Percentiles rank a stretch among this genome's conserved stretches.
These are phyloP conservation scores for Hypoxylon sp. DNA, from an alignment of 2,329 filamentous ascomycete species.

Conservation along the genomic window DNA sequence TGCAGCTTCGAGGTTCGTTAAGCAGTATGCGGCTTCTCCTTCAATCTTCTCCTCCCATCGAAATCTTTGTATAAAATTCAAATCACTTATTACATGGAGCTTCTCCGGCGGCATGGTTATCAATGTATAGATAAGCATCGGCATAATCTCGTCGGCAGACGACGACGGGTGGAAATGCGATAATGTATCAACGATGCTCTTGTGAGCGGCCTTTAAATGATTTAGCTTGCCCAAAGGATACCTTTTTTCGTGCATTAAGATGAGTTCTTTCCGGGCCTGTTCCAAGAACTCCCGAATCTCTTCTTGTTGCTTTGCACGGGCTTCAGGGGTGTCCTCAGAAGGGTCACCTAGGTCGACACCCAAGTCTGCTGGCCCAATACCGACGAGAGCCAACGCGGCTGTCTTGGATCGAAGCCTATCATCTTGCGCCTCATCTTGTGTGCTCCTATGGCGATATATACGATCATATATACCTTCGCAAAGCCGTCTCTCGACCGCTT, in stretches of 20 bases:
- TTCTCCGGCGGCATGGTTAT: constrained; percentile 90
- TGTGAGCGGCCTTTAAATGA: constrained; percentile 89
- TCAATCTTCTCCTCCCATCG: constrained; percentile 88
- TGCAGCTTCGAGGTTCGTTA: constrained; percentile 95
- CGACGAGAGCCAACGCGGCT: constrained; percentile 89
- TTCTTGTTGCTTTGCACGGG: constrained; percentile 71
- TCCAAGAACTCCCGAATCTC: constrained; percentile 82
- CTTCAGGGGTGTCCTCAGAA: constrained; percentile 68
- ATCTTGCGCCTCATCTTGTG: constrained; percentile 94
- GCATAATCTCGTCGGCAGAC: constrained; percentile 96
- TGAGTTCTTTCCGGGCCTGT: constrained; percentile 78
- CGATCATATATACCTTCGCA: constrained; percentile 89
- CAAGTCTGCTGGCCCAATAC: constrained; percentile 88
- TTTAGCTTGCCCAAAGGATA: constrained; percentile 94
- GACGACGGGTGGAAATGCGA: constrained; percentile 80
- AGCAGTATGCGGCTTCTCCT: constrained; percentile 94
- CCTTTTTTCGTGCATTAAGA: constrained; percentile 86
- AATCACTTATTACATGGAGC: constrained; percentile 91
- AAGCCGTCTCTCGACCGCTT: constrained; percentile 88
- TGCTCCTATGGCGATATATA: constrained; percentile 91
- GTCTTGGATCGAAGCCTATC: constrained; percentile 96
- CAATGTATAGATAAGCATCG: constrained; percentile 94
- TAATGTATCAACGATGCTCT: constrained; percentile 91
- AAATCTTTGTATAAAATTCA: constrained; percentile 95
- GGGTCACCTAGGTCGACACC: constrained; percentile 79